Conservation (phyloP, 2,329 filamentous ascomycete species). For the Keithomyces neogunnii region DNA sequence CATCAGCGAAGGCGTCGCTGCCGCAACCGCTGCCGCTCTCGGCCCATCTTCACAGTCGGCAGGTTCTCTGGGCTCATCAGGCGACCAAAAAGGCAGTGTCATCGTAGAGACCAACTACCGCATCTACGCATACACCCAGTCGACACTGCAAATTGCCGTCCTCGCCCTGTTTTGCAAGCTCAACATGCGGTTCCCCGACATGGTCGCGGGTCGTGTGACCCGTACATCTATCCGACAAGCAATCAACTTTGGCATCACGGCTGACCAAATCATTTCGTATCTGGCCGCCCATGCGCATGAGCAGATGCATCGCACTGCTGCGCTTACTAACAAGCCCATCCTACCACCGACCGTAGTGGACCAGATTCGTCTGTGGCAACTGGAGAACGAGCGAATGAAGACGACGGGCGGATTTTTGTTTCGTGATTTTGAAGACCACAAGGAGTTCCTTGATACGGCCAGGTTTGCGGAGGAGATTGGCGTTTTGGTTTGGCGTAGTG, state of each 20-base stretch:
- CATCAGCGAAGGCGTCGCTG: slow-evolving; percentile 59
- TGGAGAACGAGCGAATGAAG: slow-evolving; percentile 92
- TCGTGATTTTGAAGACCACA: slow-evolving; percentile 68
- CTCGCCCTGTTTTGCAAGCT: slow-evolving; percentile 84
- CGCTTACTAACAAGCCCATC: slow-evolving; percentile 54
- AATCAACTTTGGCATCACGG: slow-evolving; percentile 83
- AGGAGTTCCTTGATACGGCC: slow-evolving; percentile 62
- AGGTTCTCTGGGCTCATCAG: slow-evolving; percentile 23
- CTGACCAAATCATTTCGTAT: slow-evolving; percentile 91
- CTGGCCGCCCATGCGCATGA: slow-evolving; percentile 89
- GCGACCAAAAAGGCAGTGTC: slow-evolving; percentile 66
- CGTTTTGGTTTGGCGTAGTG: slow-evolving; percentile 80
- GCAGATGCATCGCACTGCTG: slow-evolving; percentile 69
- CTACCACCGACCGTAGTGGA: slow-evolving; percentile 94
- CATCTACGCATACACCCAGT: slow-evolving; percentile 92
- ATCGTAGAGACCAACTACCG: slow-evolving; percentile 98
- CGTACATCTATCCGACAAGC: slow-evolving; percentile 82
- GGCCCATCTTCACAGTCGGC: slow-evolving; percentile 20
- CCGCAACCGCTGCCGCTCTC: slow-evolving; percentile 46
- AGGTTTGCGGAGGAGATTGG: slow-evolving; percentile 85
- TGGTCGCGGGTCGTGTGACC: slow-evolving; percentile 85
- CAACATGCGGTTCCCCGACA: slow-evolving; percentile 84
- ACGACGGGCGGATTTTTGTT: slow-evolving; percentile 78
- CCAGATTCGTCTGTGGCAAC: slow-evolving; percentile 95
- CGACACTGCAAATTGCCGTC: slow-evolving; percentile 88